These are phyloP conservation scores for Hypoxylon sp. DNA, from an alignment of 2,329 filamentous ascomycete species.

Conservation along the genomic window DNA sequence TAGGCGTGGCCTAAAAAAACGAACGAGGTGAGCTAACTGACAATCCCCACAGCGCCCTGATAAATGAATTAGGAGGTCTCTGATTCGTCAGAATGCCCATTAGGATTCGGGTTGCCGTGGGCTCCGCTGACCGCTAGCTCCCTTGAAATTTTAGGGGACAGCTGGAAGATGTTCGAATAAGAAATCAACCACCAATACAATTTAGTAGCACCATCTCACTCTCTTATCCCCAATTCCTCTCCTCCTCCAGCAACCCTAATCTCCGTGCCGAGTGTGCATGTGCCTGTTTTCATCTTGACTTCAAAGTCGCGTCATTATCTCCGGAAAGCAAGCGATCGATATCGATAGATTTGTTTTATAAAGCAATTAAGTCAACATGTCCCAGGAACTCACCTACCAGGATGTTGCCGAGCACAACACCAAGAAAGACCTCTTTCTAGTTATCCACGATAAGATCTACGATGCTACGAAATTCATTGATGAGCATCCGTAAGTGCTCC, in stretches of 20 bases:
- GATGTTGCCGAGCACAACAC: slow-evolving; percentile 88
- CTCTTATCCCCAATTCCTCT: slow-evolving; percentile 17
- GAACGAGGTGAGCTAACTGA: slow-evolving; percentile 31
- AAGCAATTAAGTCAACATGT: slow-evolving; percentile 54
- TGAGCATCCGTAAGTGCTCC: slow-evolving; percentile 84
- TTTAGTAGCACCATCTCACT: slow-evolving; percentile 30
- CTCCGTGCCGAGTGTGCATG: slow-evolving; percentile 19
- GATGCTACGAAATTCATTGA: slow-evolving; percentile 89
- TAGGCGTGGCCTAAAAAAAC: slow-evolving; percentile 1
- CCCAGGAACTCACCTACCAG: slow-evolving; percentile 76
- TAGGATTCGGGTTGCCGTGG: slow-evolving; percentile 28
- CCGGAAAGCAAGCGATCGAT: slow-evolving; percentile 23
- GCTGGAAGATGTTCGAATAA: slow-evolving; percentile 34
- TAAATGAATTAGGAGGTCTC: slow-evolving; percentile 38
- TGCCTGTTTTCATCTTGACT: slow-evolving; percentile 23
- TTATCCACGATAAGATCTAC: slow-evolving; percentile 98
- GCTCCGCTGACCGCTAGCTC: slow-evolving; percentile 42
- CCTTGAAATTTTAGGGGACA: slow-evolving; percentile 33
- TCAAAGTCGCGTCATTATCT: slow-evolving; percentile 23
- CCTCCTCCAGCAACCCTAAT: slow-evolving; percentile 30
- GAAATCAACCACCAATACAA: slow-evolving; percentile 40
- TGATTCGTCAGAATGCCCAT: slow-evolving; percentile 32
- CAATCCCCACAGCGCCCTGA: slow-evolving; percentile 34
- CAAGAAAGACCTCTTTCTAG: slow-evolving; percentile 94
- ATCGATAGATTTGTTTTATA: slow-evolving; percentile 22